phyloP scores from a whole-genome alignment of 1,284 basidiomycete genomes.

The Cryptococcus floricola region DNA sequence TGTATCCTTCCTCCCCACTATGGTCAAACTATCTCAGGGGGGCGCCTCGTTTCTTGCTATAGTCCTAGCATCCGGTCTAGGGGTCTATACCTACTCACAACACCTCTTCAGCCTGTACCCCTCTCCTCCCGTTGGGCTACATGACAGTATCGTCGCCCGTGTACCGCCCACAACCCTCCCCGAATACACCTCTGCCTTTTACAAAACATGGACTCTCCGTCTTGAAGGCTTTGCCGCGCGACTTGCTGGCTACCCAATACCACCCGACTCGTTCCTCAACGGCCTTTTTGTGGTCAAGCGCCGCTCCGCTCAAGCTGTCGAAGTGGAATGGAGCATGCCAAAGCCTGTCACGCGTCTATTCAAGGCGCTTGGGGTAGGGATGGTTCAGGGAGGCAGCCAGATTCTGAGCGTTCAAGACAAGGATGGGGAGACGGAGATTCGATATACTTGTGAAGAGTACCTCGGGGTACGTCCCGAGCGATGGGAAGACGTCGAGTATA shows the following conservation, averaged over 20 bases:
- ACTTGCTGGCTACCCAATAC: not conserved
- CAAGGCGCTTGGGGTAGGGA: not conserved
- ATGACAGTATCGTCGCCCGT: not conserved
- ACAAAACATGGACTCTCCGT: not conserved
- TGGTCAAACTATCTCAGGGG: not conserved
- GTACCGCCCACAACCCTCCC: not conserved
- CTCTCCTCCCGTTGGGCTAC: not conserved
- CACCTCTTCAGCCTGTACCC: not conserved
- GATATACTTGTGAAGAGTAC: not conserved
- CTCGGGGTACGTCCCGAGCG: not conserved
- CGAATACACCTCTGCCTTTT: not conserved
- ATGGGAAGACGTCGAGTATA: not conserved
- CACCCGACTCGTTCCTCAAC: not conserved
- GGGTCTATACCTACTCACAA: not conserved
- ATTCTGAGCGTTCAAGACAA: not conserved
- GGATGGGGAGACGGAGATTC: not conserved
- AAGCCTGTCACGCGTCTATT: not conserved
- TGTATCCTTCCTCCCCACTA: not conserved
- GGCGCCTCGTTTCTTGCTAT: not conserved
- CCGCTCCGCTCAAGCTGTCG: not conserved
- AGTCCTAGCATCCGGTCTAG: not conserved
- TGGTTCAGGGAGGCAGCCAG: not conserved
- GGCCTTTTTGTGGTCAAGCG: not conserved
- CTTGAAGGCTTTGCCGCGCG: not conserved
- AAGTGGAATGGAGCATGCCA: not conserved